Conservation (phyloP, 176 grass and related monocot species). For the Dactylis glomerata region DNA sequence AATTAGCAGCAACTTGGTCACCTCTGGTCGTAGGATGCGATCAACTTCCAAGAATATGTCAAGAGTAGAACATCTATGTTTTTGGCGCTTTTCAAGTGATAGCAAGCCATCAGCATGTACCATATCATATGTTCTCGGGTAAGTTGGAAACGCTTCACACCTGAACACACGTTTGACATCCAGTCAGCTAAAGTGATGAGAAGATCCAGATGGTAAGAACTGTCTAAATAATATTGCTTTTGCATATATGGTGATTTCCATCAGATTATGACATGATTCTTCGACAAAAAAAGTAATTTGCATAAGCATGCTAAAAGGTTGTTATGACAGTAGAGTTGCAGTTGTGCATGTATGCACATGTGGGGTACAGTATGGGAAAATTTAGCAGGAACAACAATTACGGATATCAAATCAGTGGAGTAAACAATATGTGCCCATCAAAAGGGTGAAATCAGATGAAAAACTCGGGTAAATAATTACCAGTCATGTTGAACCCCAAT, state of each 20-base stretch:
- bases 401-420: background rate
- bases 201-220: background rate
- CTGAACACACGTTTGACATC: constrained; percentile 41
- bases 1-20: constrained; percentile 31
- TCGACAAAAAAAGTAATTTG: background rate
- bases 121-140: constrained; percentile 99
- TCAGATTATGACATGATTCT: background rate
- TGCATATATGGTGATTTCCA: background rate
- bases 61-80: constrained; percentile 72
- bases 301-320: background rate
- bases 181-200: constrained; percentile 20
- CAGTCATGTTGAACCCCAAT: constrained; percentile 95
- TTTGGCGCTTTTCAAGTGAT: constrained; percentile 59
- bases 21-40: constrained; percentile 96
- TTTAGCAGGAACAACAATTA: background rate
- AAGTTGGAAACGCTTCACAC: constrained; percentile 98
- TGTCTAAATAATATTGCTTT: background rate
- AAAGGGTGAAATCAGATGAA: background rate
- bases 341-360: background rate
- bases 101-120: constrained; percentile 93
- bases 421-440: background rate
- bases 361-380: background rate
- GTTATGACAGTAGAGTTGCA: background rate
- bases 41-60: constrained; percentile 97
- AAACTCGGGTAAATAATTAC: constrained; percentile 38